phyloP scores from a whole-genome alignment of 306 rosid species.

The Cercis canadensis region DNA sequence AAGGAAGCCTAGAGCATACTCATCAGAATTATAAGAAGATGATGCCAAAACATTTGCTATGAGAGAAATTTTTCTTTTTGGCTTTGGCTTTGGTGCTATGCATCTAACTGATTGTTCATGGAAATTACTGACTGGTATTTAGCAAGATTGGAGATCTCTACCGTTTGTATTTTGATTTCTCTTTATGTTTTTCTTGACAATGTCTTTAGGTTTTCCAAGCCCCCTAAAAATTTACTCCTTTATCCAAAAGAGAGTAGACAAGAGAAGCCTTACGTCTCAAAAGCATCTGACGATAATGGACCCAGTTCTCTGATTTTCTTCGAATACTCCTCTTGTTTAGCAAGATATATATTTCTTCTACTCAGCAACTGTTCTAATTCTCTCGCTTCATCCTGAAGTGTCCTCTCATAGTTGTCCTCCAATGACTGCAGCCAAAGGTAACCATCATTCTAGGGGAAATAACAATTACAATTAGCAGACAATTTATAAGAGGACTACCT shows the following conservation, averaged over 20 bases:
- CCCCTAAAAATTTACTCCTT: constrained; percentile 10
- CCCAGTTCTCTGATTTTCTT: constrained; percentile 95
- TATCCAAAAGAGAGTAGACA: neutral
- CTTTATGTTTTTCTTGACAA: constrained; percentile 6
- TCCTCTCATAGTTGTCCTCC: constrained; percentile 81
- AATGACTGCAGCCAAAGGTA: constrained; percentile 60
- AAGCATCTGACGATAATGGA: constrained; percentile 92
- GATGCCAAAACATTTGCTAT: neutral
- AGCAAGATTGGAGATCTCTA: constrained; percentile 16
- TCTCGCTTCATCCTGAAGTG: constrained; percentile 94
- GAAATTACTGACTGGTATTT: neutral
- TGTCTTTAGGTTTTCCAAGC: neutral
- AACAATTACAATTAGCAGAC: constrained; percentile 36
- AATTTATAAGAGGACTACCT: constrained; percentile 59
- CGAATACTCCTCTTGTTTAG: constrained; percentile 88
- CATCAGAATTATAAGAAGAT: constrained; percentile 9
- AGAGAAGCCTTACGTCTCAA: constrained; percentile 72
- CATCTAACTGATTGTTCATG: constrained; percentile 16
- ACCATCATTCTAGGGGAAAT: constrained; percentile 39
- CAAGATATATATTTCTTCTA: constrained; percentile 71
- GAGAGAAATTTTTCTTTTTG: neutral
- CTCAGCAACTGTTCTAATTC: constrained; percentile 85
- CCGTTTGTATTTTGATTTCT: neutral
- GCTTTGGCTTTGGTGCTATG: neutral
- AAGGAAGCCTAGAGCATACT: neutral